Evolutionary conservation across 1,139 yeast genomes (phyloP).

Genomic region (Yamadazyma dendronema): DNA sequence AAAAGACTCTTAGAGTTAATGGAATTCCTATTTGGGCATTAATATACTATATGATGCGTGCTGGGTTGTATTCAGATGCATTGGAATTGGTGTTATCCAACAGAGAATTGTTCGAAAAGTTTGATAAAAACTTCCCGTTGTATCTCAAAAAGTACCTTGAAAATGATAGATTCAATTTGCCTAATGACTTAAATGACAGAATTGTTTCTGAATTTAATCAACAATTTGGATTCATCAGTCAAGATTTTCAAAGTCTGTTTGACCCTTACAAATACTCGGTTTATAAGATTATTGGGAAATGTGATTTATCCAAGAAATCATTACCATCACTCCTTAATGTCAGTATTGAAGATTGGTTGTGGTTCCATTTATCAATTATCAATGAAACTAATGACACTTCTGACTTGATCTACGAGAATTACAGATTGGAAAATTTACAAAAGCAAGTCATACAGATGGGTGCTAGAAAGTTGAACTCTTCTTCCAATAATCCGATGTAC

Average conservation of each 20-base stretch:
- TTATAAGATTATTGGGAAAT: constrained; percentile 88
- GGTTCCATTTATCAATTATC: constrained; percentile 83
- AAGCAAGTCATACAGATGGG: constrained; percentile 72
- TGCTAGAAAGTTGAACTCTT: constrained; percentile 62
- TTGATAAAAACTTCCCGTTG: constrained; percentile 81
- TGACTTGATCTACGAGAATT: constrained; percentile 64
- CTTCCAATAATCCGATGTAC: constrained; percentile 70
- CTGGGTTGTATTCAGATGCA: constrained; percentile 81
- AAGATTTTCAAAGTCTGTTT: constrained; percentile 50
- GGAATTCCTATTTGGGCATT: constrained; percentile 93
- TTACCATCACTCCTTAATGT: constrained; percentile 69
- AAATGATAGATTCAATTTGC: constrained; percentile 50
- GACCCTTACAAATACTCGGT: constrained; percentile 92
- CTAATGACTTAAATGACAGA: constrained; percentile 67
- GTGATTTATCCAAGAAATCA: constrained; percentile 76
- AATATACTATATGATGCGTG: constrained; percentile 76
- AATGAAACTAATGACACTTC: constrained; percentile 39
- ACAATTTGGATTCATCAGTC: constrained; percentile 65
- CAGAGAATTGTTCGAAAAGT: constrained; percentile 63
- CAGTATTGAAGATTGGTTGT: constrained; percentile 94
- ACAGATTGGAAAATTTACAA: constrained; percentile 73
- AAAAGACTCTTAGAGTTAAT: constrained; percentile 53
- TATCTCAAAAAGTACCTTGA: constrained; percentile 74
- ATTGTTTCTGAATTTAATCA: constrained; percentile 81
- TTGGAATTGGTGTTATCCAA: constrained; percentile 38